Evolutionary conservation across 495 filamentous ascomycete genomes (phyloP).

Genomic region (Recurvomyces mirabilis): DNA sequence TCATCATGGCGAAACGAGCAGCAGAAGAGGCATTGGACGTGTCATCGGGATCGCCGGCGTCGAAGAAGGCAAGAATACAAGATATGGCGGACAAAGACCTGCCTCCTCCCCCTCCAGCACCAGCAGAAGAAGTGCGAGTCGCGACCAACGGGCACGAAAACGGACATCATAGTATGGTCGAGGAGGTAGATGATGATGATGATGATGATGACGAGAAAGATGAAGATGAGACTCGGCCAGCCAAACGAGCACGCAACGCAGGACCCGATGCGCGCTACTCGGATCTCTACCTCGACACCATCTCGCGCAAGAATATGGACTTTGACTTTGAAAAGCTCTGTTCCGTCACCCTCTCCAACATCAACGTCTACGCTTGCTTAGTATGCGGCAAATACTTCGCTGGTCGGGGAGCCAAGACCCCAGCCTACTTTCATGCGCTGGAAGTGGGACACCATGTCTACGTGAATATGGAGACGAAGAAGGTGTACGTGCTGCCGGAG

Average conservation of each 20-base stretch:
- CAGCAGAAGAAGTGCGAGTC: constrained; percentile 22
- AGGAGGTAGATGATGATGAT: constrained; percentile 34
- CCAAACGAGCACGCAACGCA: constrained; percentile 24
- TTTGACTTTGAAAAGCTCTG: constrained; percentile 99
- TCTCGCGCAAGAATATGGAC: constrained; percentile 76
- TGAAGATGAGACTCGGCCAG: constrained; percentile 34
- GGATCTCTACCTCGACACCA: constrained; percentile 95
- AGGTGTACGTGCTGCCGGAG: constrained; percentile 90
- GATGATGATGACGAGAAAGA: constrained; percentile 34
- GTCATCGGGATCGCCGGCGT: constrained; percentile 52
- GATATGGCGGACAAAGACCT: constrained; percentile 36
- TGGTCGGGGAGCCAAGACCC: constrained; percentile 81
- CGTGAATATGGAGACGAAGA: constrained; percentile 92
- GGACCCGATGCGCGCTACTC: constrained; percentile 73
- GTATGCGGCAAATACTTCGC: constrained; percentile 98
- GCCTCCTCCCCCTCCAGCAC: constrained; percentile 25
- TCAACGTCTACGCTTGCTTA: constrained; percentile 96
- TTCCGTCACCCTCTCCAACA: constrained; percentile 88
- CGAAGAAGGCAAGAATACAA: constrained; percentile 63
- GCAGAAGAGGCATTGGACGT: constrained; percentile 69
- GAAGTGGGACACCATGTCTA: constrained; percentile 93
- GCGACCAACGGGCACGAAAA: constrained; percentile 32
- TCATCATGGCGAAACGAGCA: constrained; percentile 59
- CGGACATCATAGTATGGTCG: constrained; percentile 26
- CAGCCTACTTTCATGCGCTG: constrained; percentile 95